Base-by-base conservation (phyloP, 1,284 basidiomycete genomes). In the Leccinum pachyderme region DNA sequence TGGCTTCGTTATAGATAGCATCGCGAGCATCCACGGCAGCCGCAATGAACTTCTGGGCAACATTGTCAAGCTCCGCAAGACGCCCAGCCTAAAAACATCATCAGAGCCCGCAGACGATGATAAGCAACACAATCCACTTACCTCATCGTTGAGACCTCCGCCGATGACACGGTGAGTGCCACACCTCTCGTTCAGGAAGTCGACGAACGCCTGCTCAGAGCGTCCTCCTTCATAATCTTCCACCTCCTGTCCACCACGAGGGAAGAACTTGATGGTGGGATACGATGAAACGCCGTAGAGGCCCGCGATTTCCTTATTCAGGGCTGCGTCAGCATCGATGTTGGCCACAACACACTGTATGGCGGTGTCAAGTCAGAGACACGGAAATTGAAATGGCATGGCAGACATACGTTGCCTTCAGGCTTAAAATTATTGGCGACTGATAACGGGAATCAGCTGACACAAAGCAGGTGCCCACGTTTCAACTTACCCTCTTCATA, bases 241-340 rank as follows among this genome's bases (percentile, higher is more conserved):
- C 11, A 84, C 82, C 59, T 83, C 78, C 61, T 77, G 77, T 60
- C 73, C 73, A 52, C 75, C 91, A 69, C 87, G 87, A 65, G 91
- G 81, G 86, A 95, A 98, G 80, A 96, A 97, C 73, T 92, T 95
- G 77, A 99, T 85, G 15, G 95, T 98, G 0, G 96, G 96, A 85
- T 83, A 91, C 58, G 84, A 82, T 39, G 74, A 71, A 57, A 97
- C 81, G 12, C 79, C 89, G 69, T 93, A 95, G 64, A 84, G 82
- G 48, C 73, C 64, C n/a, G 89, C 87, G 55, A 98, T 74, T 27
- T 80, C 82, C 63, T 82, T 81, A 80, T 97, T 96, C 64, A 79
- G 78, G 58, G 84, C 81, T 51, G 89, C 88, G 69, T 98, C 94
- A 28, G 90, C 94, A 73, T 99, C 87, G 62, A 98, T 77, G 71